Base-by-base conservation (phyloP, 208 protist species). In the Trypanosoma congolense region DNA sequence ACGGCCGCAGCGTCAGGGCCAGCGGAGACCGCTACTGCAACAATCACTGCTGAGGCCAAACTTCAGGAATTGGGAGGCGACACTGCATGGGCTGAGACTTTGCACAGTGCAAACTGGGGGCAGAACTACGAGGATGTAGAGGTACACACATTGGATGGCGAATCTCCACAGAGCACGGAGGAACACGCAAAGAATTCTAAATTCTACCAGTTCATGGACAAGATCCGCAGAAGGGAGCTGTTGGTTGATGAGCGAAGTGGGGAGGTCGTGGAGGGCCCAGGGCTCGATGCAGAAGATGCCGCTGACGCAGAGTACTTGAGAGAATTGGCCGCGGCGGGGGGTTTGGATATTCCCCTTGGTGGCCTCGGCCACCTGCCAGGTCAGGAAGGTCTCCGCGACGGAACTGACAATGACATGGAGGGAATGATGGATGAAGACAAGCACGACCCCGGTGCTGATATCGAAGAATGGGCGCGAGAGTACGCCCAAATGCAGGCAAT, bases 151-250 rank as follows among this genome's bases (percentile, higher is more conserved):
- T 25, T 77, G 25, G 75, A 76, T 2, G 79, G 79, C 19, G 49
- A 76, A 45, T 40, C 70, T 24, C 55, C 65, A 46, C 41, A 73
- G 35, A 73, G 78, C 16, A 61, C 83, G 61, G 81, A 79, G 62
- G 76, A 87, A 47, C 70, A 80, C 24, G 75, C 81, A 3, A 68
- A 76, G 64, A 69, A 78, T 4, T 83, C 73, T 30, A 61, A 77
- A 50, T 92, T 92, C 65, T 88, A 80, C 65, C 61, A 70, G 41
- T 92, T 92, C 43, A 92, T 92, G 85, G 81, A 88, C 46, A 65
- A 77, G 42, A 65, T 92, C 25, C 70, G 71, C 35, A 87, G 75
- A 45, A 73, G 70, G 40, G 75, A 90, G 51, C 29, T 92, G 14
- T 61, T 92, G 19, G 87, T 92, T 51, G 85, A 92, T 57, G 79